Evolutionary conservation across 177 flowering plant genomes (phyloP).

Genomic region (Tripterygium wilfordii): DNA sequence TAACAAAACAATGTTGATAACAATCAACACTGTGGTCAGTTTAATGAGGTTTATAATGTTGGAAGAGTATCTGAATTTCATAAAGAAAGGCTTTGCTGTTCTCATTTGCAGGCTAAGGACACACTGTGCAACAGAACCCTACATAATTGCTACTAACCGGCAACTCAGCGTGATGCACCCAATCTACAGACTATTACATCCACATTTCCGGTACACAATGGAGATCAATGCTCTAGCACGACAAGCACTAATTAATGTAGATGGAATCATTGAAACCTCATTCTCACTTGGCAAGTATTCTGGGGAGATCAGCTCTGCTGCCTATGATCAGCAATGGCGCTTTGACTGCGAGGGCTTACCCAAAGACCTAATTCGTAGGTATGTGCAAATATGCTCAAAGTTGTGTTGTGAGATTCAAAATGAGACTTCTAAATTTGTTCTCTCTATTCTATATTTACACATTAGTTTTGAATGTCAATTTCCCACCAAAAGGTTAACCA

Average conservation of each 20-base stretch:
- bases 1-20: no score
- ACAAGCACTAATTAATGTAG: constrained; percentile 51
- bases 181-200: constrained; percentile 60
- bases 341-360: constrained; percentile 67
- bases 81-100: not conserved
- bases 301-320: constrained; percentile 57
- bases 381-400: not conserved
- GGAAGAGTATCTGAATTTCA: no score
- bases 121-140: constrained; percentile 77
- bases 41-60: no score
- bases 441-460: no score
- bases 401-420: not conserved
- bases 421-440: no score
- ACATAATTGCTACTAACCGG: constrained; percentile 72
- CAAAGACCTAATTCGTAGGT: constrained; percentile 68
- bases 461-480: no score
- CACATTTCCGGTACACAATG: constrained; percentile 89
- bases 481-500: no score
- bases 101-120: constrained; percentile 59
- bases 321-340: constrained; percentile 55
- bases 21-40: no score
- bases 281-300: constrained; percentile 64
- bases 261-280: constrained; percentile 59
- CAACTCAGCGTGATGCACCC: constrained; percentile 88
- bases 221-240: constrained; percentile 89